phyloP scores from a whole-genome alignment of 805 yeast genomes.

The Torulaspora franciscae region DNA sequence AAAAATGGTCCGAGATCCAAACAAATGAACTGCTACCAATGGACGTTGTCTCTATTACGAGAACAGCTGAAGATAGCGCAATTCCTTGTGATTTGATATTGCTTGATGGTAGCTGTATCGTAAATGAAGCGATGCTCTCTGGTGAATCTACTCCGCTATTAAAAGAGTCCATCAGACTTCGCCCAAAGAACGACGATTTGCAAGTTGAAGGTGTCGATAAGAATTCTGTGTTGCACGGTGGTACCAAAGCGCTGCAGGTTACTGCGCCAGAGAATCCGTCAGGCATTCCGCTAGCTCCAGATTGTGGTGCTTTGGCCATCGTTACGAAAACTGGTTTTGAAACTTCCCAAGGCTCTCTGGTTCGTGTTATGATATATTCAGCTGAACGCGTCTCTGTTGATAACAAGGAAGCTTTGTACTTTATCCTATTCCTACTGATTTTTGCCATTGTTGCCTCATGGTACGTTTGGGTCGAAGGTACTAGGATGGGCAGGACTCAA shows the following conservation, averaged over 20 bases:
- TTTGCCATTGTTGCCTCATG: slow-evolving; percentile 95
- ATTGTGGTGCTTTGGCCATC: slow-evolving; percentile 83
- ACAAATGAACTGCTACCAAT: slow-evolving; percentile 84
- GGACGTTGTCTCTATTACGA: slow-evolving; percentile 78
- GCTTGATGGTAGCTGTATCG: slow-evolving; percentile 86
- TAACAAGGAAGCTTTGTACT: slow-evolving; percentile 87
- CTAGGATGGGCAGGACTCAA: slow-evolving; percentile 90
- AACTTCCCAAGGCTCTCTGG: slow-evolving; percentile 95
- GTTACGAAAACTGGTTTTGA: slow-evolving; percentile 96
- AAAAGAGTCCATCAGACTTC: slow-evolving; percentile 82
- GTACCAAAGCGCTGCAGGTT: slow-evolving; percentile 92
- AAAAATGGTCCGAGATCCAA: slow-evolving; percentile 61
- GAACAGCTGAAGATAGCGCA: slow-evolving; percentile 88
- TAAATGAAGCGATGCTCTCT: slow-evolving; percentile 97
- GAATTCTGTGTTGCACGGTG: slow-evolving; percentile 86
- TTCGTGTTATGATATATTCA: slow-evolving; percentile 95
- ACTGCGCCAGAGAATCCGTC: slow-evolving; percentile 54
- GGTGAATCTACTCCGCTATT: slow-evolving; percentile 97
- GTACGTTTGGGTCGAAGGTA: slow-evolving; percentile 98
- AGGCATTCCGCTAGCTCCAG: slow-evolving; percentile 67
- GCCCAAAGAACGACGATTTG: slow-evolving; percentile 65
- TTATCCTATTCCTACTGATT: slow-evolving; percentile 79
- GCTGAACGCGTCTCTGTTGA: slow-evolving; percentile 96
- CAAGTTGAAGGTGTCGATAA: slow-evolving; percentile 82
- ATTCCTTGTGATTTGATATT: slow-evolving; percentile 89